Evolutionary conservation across 139 green algal species (phyloP), one percentile per base, ranked within the genome.

Genomic region (Coccomyxa sp.): DNA sequence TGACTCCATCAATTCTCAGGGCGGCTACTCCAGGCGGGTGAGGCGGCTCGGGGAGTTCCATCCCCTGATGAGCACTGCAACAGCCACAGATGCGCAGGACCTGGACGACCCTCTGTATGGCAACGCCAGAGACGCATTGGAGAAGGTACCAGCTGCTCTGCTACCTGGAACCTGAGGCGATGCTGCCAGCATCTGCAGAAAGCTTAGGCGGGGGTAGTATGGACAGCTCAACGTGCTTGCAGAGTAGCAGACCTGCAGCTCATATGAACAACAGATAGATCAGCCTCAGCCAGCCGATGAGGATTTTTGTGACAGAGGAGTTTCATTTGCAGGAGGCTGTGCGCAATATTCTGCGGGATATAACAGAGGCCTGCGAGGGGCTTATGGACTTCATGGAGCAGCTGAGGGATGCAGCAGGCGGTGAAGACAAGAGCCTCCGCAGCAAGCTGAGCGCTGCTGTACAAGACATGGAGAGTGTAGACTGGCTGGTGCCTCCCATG

Each of bases 61-160:
- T 34, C 78, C 80, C 0, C 34, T 74, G 8, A 31, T 83, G 35
- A 58, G 71, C 14, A 68, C 35, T 7, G 69, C 34, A 2, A 40
- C 40, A 31, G 73, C 82, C 58, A 34, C 70, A 7, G 90, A 93
- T 8, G 88, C 70, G 0, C 72, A 84, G 31, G 93, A 97, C 79
- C 92, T 97, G 27, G 86, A 91, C 34, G 93, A 97, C 79, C 86
- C 92, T 7, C 82, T 97, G 37, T 97, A 97, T 77, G 92, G 93
- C 55, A 97, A 97, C 73, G 69, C 80, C 0, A 90, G 87, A 0
- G 88, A 86, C 4, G 50, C 81, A 3, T 81, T 89, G 9, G 90
- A 97, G 80, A 38, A 87, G 84, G 90, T 93, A 41, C 41, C 29
- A 6, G 34, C 50, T 2, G 1, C 2, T 72, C 24, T 10, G 58